Evolutionary conservation across 1,284 basidiomycete genomes (phyloP), one percentile per base, ranked within the genome.

Genomic region (Rhodotorula sp.): DNA sequence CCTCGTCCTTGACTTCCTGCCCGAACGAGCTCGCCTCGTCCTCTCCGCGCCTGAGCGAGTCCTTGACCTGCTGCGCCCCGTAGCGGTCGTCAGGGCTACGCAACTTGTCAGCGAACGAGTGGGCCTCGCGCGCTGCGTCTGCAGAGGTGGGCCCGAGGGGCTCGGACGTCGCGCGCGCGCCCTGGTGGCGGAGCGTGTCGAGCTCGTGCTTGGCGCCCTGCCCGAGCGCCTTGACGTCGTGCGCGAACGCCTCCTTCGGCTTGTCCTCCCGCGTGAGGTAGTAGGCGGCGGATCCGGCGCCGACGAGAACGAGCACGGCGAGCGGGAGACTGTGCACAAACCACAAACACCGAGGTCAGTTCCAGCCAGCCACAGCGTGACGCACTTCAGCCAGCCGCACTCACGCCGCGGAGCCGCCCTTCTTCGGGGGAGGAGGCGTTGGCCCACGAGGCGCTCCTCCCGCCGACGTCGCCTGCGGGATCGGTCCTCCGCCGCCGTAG

Each of bases 191-290:
- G 56, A 59, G 32, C 24, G 30, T 34, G 60, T 59, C 49, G 20
- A 66, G 2, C 51, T 70, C 64, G 68, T 62, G 29, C 56, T 70
- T 49, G 34, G 64, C 64, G 51, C 60, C 64, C 7, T 47, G 13
- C 36, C 63, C 51, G 56, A 70, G 64, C 30, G 53, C 52, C n/a
- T 52, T 55, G 34, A 59, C 54, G 36, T 61, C 60, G 2, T 11
- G 29, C 15, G 53, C 62, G 39, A 44, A 15, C 11, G 54, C 55
- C 36, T 56, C 55, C 36, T 56, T 39, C 55, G 36, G 36, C 15
- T 57, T 48, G 51, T 62, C 59, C n/a, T 68, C 67, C 22, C 29
- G 48, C 9, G 61, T 70, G 10, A 57, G 19, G 64, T 70, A 70
- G 61, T 66, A 70, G 17, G 62, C 54, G 7, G 57, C 68, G 15